Evolutionary conservation across 1,284 basidiomycete genomes (phyloP).

Genomic region (Leccinum griseonigrum): DNA sequence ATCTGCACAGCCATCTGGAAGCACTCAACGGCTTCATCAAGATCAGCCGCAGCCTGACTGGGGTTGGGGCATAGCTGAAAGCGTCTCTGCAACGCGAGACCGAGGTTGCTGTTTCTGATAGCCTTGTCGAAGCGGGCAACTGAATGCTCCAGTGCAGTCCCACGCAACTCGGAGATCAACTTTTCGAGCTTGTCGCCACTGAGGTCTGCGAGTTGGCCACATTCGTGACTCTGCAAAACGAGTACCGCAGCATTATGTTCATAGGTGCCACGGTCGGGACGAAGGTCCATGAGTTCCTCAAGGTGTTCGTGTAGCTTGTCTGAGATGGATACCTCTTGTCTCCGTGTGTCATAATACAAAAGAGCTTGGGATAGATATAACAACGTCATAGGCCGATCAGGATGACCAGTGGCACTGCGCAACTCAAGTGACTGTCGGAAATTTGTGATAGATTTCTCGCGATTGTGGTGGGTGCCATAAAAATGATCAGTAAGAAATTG

Average conservation of each 20-base stretch:
- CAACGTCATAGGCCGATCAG: conserved; percentile 10
- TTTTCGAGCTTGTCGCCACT: conserved; percentile 2
- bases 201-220: neutral
- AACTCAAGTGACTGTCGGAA: conserved; percentile 9
- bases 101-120: conserved; percentile 5
- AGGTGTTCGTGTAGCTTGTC: neutral
- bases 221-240: conserved; percentile 3
- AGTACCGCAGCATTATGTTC: conserved; percentile 2
- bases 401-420: conserved; percentile 1
- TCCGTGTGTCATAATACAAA: neutral
- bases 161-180: conserved; percentile 2
- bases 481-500: conserved; percentile 2
- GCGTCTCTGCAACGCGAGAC: neutral
- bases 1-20: neutral
- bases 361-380: conserved; percentile 10
- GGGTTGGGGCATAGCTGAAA: neutral
- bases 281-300: neutral
- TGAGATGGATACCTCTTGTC: neutral
- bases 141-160: neutral
- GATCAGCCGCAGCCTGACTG: neutral
- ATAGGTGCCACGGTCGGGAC: neutral
- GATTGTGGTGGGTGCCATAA: neutral
- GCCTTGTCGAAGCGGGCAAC: neutral
- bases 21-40: neutral
- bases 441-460: neutral